Base-by-base conservation (phyloP, 768 basidiomycete species). In the Rhodosporidiobolus sp. region DNA sequence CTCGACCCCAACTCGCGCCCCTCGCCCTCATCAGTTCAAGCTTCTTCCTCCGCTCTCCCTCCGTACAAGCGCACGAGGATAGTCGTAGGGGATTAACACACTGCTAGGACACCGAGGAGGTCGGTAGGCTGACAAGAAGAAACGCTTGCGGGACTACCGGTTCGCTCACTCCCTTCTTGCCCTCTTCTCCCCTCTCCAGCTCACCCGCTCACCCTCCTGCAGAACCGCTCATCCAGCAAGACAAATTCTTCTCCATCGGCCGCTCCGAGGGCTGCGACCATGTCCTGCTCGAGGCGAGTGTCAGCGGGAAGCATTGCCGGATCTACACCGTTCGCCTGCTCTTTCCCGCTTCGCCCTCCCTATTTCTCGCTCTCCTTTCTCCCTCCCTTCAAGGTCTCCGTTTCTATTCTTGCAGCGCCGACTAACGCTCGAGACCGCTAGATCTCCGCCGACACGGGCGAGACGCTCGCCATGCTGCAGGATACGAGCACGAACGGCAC, bases 401-500 rank as follows among this genome's bases (percentile, higher is more conserved):
- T 34, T 30, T 17, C 52, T 17, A 43, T n/a, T 24, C 43, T 46
- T 17, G 19, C 50, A n/a, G 19, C 22, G 19, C 10, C 4, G 24
- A 43, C 34, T n/a, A 28, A 53, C 43, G 12, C 26, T 49, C 16
- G 8, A n/a, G 9, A 4, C 17, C 11, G 2, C 0, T 56, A 73
- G 71, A 28, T 71, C 55, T 22, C 12, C 4, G 34, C 58, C 53
- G 74, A 75, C 49, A 68, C 67, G 6, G 74, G 67, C 20, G 59
- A 75, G 34, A 26, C n/a, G 0, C 45, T 75, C 55, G 59, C 60
- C 49, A 57, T n/a, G 19, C 67, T 75, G 32, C 59, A 58, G 12
- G 74, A 75, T 54, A 3, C 19, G 10, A 63, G 59, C 0, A 45
- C 50, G 16, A 75, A 75, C 59, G 74, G 74, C 4, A 71, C 67